These are phyloP conservation scores for Lipomyces orientalis DNA, from an alignment of 805 yeast genomes.

Conservation along the genomic window DNA sequence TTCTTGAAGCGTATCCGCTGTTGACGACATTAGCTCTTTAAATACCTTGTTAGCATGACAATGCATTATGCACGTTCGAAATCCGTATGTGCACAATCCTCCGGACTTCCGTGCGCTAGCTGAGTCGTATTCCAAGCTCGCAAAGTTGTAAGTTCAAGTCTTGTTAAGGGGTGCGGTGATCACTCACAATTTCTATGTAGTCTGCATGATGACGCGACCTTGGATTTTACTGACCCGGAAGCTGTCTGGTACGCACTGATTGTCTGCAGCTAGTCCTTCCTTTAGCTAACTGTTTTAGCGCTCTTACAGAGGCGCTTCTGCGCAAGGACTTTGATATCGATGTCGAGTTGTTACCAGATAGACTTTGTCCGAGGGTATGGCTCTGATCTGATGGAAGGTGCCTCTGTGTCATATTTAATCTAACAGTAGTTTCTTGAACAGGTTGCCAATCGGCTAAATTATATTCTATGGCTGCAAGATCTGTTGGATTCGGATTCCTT, in stretches of 20 bases:
- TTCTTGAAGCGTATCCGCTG: too few species aligned
- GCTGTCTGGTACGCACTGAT: slow-evolving; percentile 26
- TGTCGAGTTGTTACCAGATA: slow-evolving; percentile 22
- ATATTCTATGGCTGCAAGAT: slow-evolving; percentile 42
- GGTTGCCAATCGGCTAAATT: slow-evolving; percentile 41
- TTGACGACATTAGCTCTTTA: background rate
- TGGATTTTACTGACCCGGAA: slow-evolving; percentile 28
- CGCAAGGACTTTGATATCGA: slow-evolving; percentile 27
- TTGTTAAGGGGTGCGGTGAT: background rate
- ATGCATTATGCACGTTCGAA: slow-evolving; percentile 32
- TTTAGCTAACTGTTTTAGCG: slow-evolving; percentile 14
- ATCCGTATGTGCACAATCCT: slow-evolving; percentile 10
- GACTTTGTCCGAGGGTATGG: slow-evolving; percentile 37
- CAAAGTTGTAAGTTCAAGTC: slow-evolving; percentile 20
- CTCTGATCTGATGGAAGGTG: background rate
- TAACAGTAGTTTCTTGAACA: background rate
- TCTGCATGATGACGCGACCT: slow-evolving; percentile 4
- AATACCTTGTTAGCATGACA: background rate
- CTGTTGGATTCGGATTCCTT: slow-evolving; percentile 29
- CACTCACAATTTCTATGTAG: slow-evolving; percentile 8
- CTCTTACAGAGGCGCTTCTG: slow-evolving; percentile 29
- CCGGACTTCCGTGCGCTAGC: slow-evolving; percentile 31
- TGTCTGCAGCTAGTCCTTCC: background rate
- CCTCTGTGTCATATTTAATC: background rate
- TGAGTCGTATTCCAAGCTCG: slow-evolving; percentile 19